phyloP scores from a whole-genome alignment of 78 protist genomes.

The Cavenderia fasciculata region DNA sequence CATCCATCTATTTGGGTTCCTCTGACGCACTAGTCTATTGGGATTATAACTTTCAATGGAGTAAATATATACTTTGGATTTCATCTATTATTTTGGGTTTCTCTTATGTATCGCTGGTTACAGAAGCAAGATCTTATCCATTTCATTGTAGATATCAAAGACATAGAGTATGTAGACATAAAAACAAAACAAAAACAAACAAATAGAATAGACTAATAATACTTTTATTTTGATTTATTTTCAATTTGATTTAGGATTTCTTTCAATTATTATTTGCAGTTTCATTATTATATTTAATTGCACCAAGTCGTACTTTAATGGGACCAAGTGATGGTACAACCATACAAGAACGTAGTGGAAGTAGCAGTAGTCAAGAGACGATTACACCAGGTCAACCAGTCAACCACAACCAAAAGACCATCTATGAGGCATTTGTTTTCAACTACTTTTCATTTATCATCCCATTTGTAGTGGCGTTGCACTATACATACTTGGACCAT shows the following conservation, averaged over 20 bases:
- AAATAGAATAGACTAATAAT: not conserved
- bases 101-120: conserved; percentile 48
- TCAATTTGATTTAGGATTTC: conserved; percentile 5
- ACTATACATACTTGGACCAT: conserved; percentile 42
- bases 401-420: not conserved
- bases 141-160: conserved; percentile 68
- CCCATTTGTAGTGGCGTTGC: conserved; percentile 30
- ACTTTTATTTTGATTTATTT: not conserved
- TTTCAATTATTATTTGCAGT: conserved; percentile 30
- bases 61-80: conserved; percentile 47
- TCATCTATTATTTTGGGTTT: conserved; percentile 17
- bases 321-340: conserved; percentile 50
- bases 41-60: conserved; percentile 31
- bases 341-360: no score
- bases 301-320: conserved; percentile 38
- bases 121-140: conserved; percentile 44
- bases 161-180: conserved; percentile 9
- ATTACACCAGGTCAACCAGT: no score
- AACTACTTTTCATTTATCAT: conserved; percentile 27
- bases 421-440: conserved; percentile 11
- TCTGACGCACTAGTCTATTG: conserved; percentile 6
- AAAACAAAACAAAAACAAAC: not conserved
- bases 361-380: no score
- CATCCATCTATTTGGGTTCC: not conserved
- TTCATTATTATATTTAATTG: conserved; percentile 3